Base-by-base conservation (phyloP, 1,284 basidiomycete genomes). In the Coniferiporia weirii region DNA sequence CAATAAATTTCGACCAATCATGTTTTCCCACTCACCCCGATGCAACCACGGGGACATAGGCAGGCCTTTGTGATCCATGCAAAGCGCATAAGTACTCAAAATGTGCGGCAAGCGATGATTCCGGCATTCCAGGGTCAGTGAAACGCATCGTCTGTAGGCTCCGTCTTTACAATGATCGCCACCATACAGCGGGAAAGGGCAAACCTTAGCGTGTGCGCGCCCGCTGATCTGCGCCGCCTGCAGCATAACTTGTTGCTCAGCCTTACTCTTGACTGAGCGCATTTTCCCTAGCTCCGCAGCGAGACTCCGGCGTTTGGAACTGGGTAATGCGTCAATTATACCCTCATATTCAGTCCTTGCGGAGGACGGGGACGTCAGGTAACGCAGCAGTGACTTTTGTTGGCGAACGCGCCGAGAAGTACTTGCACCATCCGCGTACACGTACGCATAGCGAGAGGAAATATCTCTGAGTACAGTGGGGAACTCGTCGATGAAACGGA, bases 1-100 rank as follows among this genome's bases (percentile, higher is more conserved):
- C 48, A 35, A 12, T 34, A 8, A 54, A 17, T 43, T 50, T 12
- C 56, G 51, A 52, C 43, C 22, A 17, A 40, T 27, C 27, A 50
- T 32, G n/a, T 43, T 6, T 46, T 27, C 3, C 1, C 3, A 68
- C 81, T 66, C 69, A 91, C 89, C 95, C 95, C 1, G 91, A 93
- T 4, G 93, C 95, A 36, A 96, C 91, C 3, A 98, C 95, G 15
- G 95, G 95, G 0, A 98, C 94, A 69, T 98, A 98, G 10, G 95
- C 95, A 49, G 85, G 83, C 46, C 95, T 80, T 69, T 93, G 87
- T 19, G 91, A 81, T 13, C 94, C 94, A n/a, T 76, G 74, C 49
- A 91, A 74, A 4, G 84, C 80, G 69, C 92, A 95, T 0, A 88
- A 65, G 67, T 95, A 96, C 71, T 95, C 90, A 67, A 98, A 97